These are phyloP conservation scores for Xylaria sp. DNA, from an alignment of 2,329 filamentous ascomycete species.

Conservation along the genomic window DNA sequence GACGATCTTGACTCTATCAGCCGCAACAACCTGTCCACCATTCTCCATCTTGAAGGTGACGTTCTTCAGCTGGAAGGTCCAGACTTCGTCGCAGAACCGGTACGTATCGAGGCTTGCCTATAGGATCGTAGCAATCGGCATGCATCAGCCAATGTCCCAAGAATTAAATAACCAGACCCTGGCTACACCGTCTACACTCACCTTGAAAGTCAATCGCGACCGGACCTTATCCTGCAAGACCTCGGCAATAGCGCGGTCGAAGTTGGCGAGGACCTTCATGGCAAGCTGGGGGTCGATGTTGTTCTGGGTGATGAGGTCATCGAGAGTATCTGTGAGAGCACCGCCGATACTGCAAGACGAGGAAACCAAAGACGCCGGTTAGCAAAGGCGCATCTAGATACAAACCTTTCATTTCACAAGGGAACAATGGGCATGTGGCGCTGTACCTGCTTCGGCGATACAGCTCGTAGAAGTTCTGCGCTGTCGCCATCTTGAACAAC, in stretches of 20 bases:
- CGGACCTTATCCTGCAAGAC: slow-evolving; percentile 93
- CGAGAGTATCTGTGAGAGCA: slow-evolving; percentile 94
- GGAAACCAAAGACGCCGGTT: slow-evolving; percentile 39
- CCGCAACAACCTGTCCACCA: slow-evolving; percentile 74
- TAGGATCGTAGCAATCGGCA: slow-evolving; percentile 5
- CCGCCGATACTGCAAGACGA: slow-evolving; percentile 79
- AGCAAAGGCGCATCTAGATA: slow-evolving; percentile 30
- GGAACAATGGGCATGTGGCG: slow-evolving; percentile 32
- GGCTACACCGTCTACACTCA: slow-evolving; percentile 54
- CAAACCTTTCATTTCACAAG: slow-evolving; percentile 22
- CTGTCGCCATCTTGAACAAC: slow-evolving; percentile 54
- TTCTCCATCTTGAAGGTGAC: slow-evolving; percentile 99
- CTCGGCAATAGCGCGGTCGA: slow-evolving; percentile 92
- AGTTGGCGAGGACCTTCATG: slow-evolving; percentile 97
- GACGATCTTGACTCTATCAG: slow-evolving; percentile 98
- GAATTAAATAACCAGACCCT: too few species aligned
- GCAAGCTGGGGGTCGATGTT: slow-evolving; percentile 97
- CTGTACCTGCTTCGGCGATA: slow-evolving; percentile 96
- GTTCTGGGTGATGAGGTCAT: slow-evolving; percentile 93
- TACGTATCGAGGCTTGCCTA: slow-evolving; percentile 98
- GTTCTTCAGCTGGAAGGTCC: slow-evolving; percentile 99
- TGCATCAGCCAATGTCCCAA: not conserved
- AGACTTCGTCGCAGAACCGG: slow-evolving; percentile 99
- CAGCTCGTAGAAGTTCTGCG: slow-evolving; percentile 85
- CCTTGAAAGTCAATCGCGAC: slow-evolving; percentile 93